Evolutionary conservation across 352 stramenopile genomes (phyloP), one percentile per base, ranked within the genome.

Genomic region (Globisporangium lucens): DNA sequence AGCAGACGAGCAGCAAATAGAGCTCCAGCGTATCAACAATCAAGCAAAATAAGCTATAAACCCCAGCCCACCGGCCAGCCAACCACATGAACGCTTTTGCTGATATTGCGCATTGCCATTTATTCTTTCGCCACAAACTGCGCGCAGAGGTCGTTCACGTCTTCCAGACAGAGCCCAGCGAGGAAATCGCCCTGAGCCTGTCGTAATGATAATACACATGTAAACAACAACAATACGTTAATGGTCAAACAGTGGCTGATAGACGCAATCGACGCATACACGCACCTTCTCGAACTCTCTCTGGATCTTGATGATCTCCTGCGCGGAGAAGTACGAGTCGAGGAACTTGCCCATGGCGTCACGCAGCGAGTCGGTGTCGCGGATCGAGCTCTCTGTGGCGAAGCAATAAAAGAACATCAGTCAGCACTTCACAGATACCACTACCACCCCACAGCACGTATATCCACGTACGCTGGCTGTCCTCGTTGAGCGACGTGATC

Each of bases 81-180:
- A 51, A 22, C 43, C 43, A 51, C 43, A 10, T 22, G 43, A 51
- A 51, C 43, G 22, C 12, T n/a, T 51, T 10, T 22, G 13, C 20
- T 49, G 6, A 24, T 35, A 59, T 15, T 38, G 27, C n/a, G 53
- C 53, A 20, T 29, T 56, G 24, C 9, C 27, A n/a, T 38, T 20
- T 38, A 35, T 38, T 56, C 36, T 36, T 56, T 56, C 22, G 17
- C 0, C 0, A 87, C 75, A 63, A 92, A 89, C 70, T 92, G 82
- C 41, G 79, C 82, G 56, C 84, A 90, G 22, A 92, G 71, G 61
- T 92, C 84, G 66, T 92, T 75, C 27, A 90, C 74, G 61, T 92
- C 80, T 55, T 92, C 84, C 3, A 92, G 70, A 63, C 78, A 83
- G 15, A 92, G 66, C 12, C 76, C 76, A 22, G 79, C 74, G 9